Conservation (phyloP, 1,139 yeast genomes). For the Candida dubliniensis region DNA sequence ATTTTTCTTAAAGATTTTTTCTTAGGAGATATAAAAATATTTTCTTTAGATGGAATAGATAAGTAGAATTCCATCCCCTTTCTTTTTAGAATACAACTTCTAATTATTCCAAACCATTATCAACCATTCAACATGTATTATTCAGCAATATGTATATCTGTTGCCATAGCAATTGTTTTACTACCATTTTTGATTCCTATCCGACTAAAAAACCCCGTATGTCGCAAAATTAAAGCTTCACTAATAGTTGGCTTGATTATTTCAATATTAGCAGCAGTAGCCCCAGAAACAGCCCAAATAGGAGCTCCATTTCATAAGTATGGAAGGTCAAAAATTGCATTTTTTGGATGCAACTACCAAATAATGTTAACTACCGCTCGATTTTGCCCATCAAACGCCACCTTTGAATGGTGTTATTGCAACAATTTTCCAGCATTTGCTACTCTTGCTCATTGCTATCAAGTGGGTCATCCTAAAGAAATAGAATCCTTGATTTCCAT, state of each 20-base stretch:
- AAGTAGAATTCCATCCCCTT: not conserved
- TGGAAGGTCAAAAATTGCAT: constrained; percentile 32
- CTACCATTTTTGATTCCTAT: constrained; percentile 23
- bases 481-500: constrained; percentile 25
- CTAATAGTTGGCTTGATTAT: constrained; percentile 21
- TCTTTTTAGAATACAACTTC: not conserved
- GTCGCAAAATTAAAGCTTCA: constrained; percentile 14
- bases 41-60: no score
- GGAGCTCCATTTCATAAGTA: constrained; percentile 40
- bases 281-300: constrained; percentile 32
- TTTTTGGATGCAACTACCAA: constrained; percentile 32
- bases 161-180: constrained; percentile 18
- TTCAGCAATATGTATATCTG: constrained; percentile 19
- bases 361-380: constrained; percentile 20
- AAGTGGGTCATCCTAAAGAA: constrained; percentile 22
- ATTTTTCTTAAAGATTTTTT: no score
- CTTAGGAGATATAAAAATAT: no score
- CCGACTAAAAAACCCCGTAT: constrained; percentile 13
- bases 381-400: constrained; percentile 23
- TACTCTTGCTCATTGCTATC: constrained; percentile 41
- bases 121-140: constrained; percentile 18
- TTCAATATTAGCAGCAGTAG: constrained; percentile 23
- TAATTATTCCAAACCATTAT: not conserved
- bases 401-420: constrained; percentile 27
- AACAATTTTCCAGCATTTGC: constrained; percentile 36